Base-by-base conservation (phyloP, 2,329 filamentous ascomycete species). In the Ceratocystis harringtonii region DNA sequence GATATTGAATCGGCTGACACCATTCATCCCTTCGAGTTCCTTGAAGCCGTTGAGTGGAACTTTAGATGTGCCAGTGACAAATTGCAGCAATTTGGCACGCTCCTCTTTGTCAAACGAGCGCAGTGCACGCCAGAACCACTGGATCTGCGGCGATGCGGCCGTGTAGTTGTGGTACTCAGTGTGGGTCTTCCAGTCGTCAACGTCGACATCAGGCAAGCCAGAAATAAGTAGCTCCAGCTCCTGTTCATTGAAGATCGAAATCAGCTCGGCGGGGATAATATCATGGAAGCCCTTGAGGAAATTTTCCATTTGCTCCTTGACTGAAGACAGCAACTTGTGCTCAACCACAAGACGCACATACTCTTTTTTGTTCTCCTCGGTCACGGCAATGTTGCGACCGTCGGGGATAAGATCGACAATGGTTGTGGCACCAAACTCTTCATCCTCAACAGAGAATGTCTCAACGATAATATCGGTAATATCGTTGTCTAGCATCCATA, bases 41-140 rank as follows among this genome's bases (percentile, higher is more conserved):
- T 96, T 96, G 82, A 99, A 99, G 12, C 94, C 94, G 71, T 99
- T 99, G 62, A 99, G 84, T 48, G 94, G 94, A 60, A 99, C 95
- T 78, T 99, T 99, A 75, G 89, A 95, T 19, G 95, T 99, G 74
- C 94, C 94, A 1, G 95, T 99, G 70, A 99, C 94, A 74, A 99
- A 99, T 73, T 99, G 94, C 57, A 99, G 82, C 68, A 99, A 79
- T 77, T 99, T 99, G 71, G 94, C 94, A 68, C 90, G 89, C 77
- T 99, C 95, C 78, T 99, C 95, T 78, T 97, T 97, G 79, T 97
- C 95, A 73, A 96, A 99, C 3, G 92, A 96, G 71, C 94, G 87
- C 55, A 99, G 85, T 30, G 94, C 94, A 72, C 95, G 88, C 94
- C 94, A 99, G 84, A 99, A 99, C 94, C 94, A 99, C 75, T 97